phyloP scores from a whole-genome alignment of 805 yeast species.

The Ogataea salicorniae region DNA sequence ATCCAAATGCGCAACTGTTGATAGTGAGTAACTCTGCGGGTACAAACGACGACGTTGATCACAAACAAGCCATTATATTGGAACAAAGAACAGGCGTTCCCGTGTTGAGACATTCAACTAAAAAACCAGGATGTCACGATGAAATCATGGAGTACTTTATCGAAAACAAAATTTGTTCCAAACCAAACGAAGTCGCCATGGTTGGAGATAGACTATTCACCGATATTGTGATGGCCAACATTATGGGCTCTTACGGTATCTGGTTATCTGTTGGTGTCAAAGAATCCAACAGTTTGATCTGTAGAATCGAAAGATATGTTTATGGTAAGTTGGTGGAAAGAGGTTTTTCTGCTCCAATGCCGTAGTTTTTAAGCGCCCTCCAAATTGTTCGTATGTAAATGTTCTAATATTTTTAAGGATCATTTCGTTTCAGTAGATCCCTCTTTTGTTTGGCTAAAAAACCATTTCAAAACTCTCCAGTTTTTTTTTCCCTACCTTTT shows the following conservation, averaged over 20 bases:
- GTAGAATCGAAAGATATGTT: constrained; percentile 45
- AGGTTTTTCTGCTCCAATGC: constrained; percentile 1
- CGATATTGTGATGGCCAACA: constrained; percentile 88
- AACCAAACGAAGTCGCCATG: constrained; percentile 67
- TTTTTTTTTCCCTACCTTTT: neutral
- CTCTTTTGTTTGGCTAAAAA: no score
- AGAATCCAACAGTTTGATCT: constrained; percentile 44
- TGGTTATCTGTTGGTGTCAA: constrained; percentile 82
- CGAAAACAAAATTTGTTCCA: constrained; percentile 37
- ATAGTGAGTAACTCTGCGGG: constrained; percentile 95
- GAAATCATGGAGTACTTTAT: constrained; percentile 63
- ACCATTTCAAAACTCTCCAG: no score
- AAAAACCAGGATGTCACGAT: constrained; percentile 74
- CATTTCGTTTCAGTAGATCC: no score
- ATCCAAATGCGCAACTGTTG: constrained; percentile 59
- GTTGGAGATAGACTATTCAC: constrained; percentile 91
- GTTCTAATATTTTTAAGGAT: neutral
- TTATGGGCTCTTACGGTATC: constrained; percentile 81
- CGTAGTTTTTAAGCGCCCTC: neutral
- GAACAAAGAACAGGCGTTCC: constrained; percentile 64
- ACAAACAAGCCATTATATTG: constrained; percentile 53
- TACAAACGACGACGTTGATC: constrained; percentile 62
- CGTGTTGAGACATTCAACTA: constrained; percentile 65
- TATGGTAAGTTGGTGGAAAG: constrained; percentile 8
- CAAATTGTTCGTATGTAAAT: neutral